phyloP scores from a whole-genome alignment of 805 yeast genomes.

The Lipomyces yamanashiensis region DNA sequence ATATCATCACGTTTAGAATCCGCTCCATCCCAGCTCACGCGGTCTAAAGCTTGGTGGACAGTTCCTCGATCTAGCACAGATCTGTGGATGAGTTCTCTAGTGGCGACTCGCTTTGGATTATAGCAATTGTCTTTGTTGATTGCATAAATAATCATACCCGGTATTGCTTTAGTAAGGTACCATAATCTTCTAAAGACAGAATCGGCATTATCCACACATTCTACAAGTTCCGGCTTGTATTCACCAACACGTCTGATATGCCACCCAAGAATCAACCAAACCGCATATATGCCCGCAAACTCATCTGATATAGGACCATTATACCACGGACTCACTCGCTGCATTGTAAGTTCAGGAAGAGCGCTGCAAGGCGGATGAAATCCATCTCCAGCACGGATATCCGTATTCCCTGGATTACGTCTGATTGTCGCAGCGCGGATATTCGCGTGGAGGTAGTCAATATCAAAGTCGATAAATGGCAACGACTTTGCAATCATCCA shows the following conservation, averaged over 20 bases:
- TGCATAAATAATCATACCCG: background rate
- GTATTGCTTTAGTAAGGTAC: background rate
- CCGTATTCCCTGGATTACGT: background rate
- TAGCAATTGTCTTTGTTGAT: background rate
- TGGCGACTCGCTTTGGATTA: background rate
- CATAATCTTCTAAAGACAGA: background rate
- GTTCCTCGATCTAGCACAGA: constrained; percentile 10
- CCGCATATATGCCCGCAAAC: constrained; percentile 10
- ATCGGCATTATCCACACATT: background rate
- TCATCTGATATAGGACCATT: constrained; percentile 26
- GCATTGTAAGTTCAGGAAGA: background rate
- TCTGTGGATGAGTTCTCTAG: constrained; percentile 13
- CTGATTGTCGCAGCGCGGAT: constrained; percentile 5
- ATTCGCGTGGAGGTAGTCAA: constrained; percentile 15
- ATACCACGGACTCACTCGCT: constrained; percentile 8
- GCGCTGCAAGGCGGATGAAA: background rate
- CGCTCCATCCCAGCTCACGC: constrained; percentile 1
- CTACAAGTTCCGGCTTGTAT: background rate
- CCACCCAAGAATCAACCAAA: constrained; percentile 4
- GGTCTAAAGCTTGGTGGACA: background rate
- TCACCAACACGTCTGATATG: background rate
- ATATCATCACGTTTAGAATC: background rate
- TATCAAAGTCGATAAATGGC: constrained; percentile 11
- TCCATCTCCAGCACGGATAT: background rate
- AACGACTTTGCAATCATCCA: constrained; percentile 27